Percentiles rank a stretch among this genome's conserved stretches.
Evolutionary conservation across 31 red algal genomes (phyloP).

Genomic region (Porphyra umbilicalis): DNA sequence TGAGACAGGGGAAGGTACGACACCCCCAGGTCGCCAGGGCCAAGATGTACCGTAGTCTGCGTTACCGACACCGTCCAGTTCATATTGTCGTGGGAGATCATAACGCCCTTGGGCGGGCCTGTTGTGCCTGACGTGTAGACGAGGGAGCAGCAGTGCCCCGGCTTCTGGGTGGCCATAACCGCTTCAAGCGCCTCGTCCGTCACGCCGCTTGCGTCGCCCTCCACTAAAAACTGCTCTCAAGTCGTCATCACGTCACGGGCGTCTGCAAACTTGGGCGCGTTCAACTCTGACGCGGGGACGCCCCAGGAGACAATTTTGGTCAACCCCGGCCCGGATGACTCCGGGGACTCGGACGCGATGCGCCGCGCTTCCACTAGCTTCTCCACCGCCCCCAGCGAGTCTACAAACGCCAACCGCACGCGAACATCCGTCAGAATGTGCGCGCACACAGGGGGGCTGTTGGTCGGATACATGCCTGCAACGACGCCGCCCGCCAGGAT

Average conservation of each 20-base stretch:
- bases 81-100: conserved; percentile 85
- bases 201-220: conserved; percentile 8
- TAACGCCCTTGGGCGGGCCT: conserved; percentile 82
- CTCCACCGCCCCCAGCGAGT: conserved; percentile 28
- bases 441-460: conserved; percentile 40
- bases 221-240: conserved; percentile 44
- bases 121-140: conserved; percentile 93
- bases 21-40: conserved; percentile 21
- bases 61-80: conserved; percentile 24
- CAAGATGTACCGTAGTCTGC: conserved; percentile 2
- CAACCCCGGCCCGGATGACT: conserved; percentile 6
- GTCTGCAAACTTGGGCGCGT: background rate
- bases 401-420: conserved; percentile 54
- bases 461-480: conserved; percentile 76
- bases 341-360: background rate
- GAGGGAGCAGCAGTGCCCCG: conserved; percentile 47
- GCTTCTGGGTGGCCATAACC: conserved; percentile 7
- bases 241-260: conserved; percentile 4
- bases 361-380: conserved; percentile 22
- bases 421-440: conserved; percentile 60
- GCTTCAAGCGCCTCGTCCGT: conserved; percentile 24
- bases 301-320: conserved; percentile 51
- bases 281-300: background rate
- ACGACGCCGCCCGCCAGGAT: conserved; percentile 46
- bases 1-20: conserved; percentile 49